phyloP scores from a whole-genome alignment of 305 asterid species.

The Lippia alba region DNA sequence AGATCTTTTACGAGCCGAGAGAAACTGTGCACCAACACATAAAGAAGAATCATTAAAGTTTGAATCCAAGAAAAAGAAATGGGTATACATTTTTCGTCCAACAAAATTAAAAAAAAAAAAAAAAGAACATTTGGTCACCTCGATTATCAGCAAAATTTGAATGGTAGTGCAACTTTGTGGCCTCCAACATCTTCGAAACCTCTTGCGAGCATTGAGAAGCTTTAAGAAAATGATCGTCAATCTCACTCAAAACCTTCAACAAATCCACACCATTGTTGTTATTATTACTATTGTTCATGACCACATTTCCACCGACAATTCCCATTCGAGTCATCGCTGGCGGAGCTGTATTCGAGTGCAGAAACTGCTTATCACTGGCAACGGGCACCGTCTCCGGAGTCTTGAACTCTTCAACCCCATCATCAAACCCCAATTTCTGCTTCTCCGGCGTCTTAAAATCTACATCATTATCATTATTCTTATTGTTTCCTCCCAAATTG shows the following conservation, averaged over 20 bases:
- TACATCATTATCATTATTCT: background rate
- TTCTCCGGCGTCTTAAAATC: constrained; percentile 81
- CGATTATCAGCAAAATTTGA: constrained; percentile 93
- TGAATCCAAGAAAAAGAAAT: constrained; percentile 3
- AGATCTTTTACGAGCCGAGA: background rate
- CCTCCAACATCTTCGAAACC: constrained; percentile 97
- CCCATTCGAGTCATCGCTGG: constrained; percentile 50
- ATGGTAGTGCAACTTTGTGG: constrained; percentile 91
- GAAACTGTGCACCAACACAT: background rate
- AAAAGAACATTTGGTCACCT: constrained; percentile 52
- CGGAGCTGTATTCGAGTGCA: constrained; percentile 91
- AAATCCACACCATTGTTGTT: constrained; percentile 63
- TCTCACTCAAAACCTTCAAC: constrained; percentile 68
- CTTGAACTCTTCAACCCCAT: constrained; percentile 57
- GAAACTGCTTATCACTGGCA: constrained; percentile 55
- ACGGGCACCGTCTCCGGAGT: constrained; percentile 52
- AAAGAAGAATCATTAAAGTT: no score
- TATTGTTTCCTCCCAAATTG: constrained; percentile 40
- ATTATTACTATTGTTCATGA: constrained; percentile 40
- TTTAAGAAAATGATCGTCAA: constrained; percentile 91
- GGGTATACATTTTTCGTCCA: background rate
- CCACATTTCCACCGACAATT: constrained; percentile 41
- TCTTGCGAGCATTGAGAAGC: constrained; percentile 88
- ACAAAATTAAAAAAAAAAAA: no score
- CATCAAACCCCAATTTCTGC: constrained; percentile 51